phyloP scores from a whole-genome alignment of 768 basidiomycete genomes.

The Agaricus subrufescens region DNA sequence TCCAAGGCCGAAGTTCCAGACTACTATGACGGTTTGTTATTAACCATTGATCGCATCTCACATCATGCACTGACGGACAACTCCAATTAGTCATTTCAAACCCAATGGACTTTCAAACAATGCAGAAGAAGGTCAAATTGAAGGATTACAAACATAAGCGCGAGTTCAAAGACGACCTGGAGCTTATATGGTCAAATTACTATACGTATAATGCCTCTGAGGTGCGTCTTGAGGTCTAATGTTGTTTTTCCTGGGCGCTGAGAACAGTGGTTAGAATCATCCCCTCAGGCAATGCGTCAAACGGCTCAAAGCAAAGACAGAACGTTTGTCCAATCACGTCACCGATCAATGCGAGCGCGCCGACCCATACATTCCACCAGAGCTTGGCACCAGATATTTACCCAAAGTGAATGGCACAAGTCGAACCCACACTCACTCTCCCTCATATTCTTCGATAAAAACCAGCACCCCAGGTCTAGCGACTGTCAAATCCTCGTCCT shows the following conservation, averaged over 20 bases:
- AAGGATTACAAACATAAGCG: constrained; percentile 91
- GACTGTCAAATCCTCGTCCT: constrained; percentile 21
- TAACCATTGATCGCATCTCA: not conserved
- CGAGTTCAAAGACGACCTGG: constrained; percentile 91
- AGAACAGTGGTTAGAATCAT: constrained; percentile 55
- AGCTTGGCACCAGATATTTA: constrained; percentile 26
- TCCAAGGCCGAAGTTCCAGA: constrained; percentile 87
- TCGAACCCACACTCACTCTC: constrained; percentile 33
- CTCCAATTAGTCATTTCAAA: constrained; percentile 70
- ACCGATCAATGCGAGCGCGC: constrained; percentile 82
- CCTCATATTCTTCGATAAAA: constrained; percentile 25
- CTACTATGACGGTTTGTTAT: constrained; percentile 79
- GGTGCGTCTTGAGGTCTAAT: constrained; percentile 46
- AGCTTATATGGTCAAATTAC: constrained; percentile 97
- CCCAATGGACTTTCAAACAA: constrained; percentile 94
- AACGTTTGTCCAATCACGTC: constrained; percentile 83
- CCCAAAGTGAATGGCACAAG: constrained; percentile 38
- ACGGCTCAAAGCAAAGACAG: constrained; percentile 79
- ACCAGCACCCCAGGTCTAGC: constrained; percentile 25
- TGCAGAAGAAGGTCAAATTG: constrained; percentile 90
- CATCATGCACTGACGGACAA: constrained; percentile 5
- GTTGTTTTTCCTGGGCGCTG: not conserved
- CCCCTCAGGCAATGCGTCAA: constrained; percentile 80
- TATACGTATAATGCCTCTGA: constrained; percentile 87
- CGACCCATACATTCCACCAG: constrained; percentile 61